Percentiles rank a stretch among this genome's conserved stretches.
These are phyloP conservation scores for Balamuthia mandrillaris DNA, from an alignment of 208 protist genomes.

Conservation along the genomic window DNA sequence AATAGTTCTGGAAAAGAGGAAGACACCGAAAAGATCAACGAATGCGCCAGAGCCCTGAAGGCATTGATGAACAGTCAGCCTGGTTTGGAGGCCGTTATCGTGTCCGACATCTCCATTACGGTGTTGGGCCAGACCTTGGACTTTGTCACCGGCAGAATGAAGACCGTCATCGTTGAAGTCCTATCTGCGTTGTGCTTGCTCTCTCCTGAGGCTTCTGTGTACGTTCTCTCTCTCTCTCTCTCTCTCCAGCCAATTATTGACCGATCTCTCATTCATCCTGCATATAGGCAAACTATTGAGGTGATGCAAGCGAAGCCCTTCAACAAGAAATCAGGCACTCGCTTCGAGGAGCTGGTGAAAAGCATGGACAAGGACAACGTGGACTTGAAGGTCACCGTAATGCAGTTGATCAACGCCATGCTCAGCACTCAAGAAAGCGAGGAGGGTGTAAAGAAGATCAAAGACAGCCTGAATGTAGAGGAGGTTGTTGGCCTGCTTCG, in stretches of 20 bases:
- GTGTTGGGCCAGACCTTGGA: not conserved
- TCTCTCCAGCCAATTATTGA: not conserved
- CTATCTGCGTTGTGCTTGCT: not conserved
- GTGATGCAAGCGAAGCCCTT: not conserved
- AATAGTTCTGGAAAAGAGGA: not conserved
- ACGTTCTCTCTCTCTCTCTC: not conserved
- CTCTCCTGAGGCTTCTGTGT: not conserved
- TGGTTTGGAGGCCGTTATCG: not conserved
- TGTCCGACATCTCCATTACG: not conserved
- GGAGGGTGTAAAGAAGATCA: not conserved
- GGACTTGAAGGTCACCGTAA: not conserved
- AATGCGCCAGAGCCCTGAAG: not conserved
- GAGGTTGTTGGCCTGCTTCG: not conserved
- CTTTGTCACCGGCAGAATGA: not conserved
- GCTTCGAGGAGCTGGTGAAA: not conserved
- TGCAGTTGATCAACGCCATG: slow-evolving; percentile 9
- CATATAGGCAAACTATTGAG: not conserved
- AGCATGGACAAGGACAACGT: not conserved
- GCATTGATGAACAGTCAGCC: not conserved
- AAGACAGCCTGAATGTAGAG: not conserved
- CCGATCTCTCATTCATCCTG: not conserved
- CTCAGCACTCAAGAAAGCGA: not conserved
- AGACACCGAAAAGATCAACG: not conserved
- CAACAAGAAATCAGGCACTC: not conserved
- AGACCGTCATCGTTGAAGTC: not conserved